Percentiles rank a stretch among this genome's conserved stretches.
Evolutionary conservation across 129 eudicot species (phyloP).

Genomic region (Smallanthus sonchifolius): DNA sequence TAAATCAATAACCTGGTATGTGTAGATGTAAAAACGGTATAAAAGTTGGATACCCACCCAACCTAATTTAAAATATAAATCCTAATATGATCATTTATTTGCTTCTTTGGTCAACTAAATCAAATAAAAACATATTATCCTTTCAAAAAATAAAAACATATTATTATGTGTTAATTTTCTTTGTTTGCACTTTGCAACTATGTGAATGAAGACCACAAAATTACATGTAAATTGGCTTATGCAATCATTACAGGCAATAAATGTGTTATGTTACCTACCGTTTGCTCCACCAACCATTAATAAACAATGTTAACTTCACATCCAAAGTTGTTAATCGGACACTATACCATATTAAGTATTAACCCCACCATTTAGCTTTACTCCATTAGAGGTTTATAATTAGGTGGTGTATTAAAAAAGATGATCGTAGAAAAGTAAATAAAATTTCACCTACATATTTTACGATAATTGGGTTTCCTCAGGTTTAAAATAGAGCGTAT

Average conservation of each 20-base stretch:
- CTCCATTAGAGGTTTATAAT: neutral
- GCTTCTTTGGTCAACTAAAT: neutral
- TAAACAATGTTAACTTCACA: neutral
- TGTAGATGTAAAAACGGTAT: too few relatives aligned
- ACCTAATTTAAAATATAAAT: neutral
- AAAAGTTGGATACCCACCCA: too few relatives aligned
- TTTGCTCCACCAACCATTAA: neutral
- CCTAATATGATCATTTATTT: neutral
- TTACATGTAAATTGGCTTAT: slow-evolving; percentile 1
- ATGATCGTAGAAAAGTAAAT: too few relatives aligned
- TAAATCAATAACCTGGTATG: too few relatives aligned
- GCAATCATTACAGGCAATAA: neutral
- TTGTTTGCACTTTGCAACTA: neutral
- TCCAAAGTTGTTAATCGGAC: slow-evolving; percentile 6
- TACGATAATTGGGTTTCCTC: too few relatives aligned
- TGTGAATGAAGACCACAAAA: neutral
- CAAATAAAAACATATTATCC: too few relatives aligned
- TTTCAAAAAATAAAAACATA: too few relatives aligned
- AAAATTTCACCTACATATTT: too few relatives aligned
- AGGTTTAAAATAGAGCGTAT: too few relatives aligned
- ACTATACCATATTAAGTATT: neutral
- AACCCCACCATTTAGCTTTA: neutral
- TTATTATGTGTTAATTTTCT: neutral
- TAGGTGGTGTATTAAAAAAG: too few relatives aligned
- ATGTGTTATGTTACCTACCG: slow-evolving; percentile 3